phyloP scores from a whole-genome alignment of 1,139 yeast genomes.

The Wickerhamomyces sp. region DNA sequence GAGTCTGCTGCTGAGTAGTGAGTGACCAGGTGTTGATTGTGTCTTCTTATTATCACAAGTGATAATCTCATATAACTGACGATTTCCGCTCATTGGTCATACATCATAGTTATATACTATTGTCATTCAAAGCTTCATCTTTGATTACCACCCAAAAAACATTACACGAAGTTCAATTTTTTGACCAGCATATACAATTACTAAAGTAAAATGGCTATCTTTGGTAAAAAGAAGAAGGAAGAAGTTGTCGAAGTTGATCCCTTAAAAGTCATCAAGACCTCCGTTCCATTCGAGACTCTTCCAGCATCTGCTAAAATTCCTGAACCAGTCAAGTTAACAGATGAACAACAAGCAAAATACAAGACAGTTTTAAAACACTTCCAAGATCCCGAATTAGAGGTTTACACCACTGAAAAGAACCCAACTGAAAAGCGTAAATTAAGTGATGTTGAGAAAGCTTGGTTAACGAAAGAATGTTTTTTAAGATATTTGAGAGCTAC shows the following conservation, averaged over 20 bases:
- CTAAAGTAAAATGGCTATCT: slow-evolving; percentile 15
- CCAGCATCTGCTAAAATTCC: slow-evolving; percentile 49
- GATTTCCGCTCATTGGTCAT: too few relatives aligned
- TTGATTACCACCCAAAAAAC: too few relatives aligned
- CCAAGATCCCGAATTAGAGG: slow-evolving; percentile 33
- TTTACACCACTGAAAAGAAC: slow-evolving; percentile 34
- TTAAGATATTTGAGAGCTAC: slow-evolving; percentile 84
- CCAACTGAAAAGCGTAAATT: slow-evolving; percentile 29
- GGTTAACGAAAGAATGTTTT: slow-evolving; percentile 88
- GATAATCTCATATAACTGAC: too few relatives aligned
- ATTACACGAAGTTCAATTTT: too few relatives aligned
- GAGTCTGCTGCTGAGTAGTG: too few relatives aligned
- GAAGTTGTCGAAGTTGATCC: slow-evolving; percentile 14
- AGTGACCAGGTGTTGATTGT: too few relatives aligned
- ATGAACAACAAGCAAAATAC: slow-evolving; percentile 54
- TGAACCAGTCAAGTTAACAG: slow-evolving; percentile 40
- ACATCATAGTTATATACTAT: too few relatives aligned
- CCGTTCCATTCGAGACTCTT: slow-evolving; percentile 49
- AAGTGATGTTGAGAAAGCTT: slow-evolving; percentile 64
- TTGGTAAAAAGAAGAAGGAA: slow-evolving; percentile 20
- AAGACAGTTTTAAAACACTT: slow-evolving; percentile 53
- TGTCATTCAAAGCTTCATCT: too few relatives aligned
- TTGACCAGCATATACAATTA: not conserved
- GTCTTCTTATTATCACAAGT: too few relatives aligned
- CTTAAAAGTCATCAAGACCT: slow-evolving; percentile 24